Conservation (phyloP, 306 rosid species). For the Cucurbita argyrosperma region DNA sequence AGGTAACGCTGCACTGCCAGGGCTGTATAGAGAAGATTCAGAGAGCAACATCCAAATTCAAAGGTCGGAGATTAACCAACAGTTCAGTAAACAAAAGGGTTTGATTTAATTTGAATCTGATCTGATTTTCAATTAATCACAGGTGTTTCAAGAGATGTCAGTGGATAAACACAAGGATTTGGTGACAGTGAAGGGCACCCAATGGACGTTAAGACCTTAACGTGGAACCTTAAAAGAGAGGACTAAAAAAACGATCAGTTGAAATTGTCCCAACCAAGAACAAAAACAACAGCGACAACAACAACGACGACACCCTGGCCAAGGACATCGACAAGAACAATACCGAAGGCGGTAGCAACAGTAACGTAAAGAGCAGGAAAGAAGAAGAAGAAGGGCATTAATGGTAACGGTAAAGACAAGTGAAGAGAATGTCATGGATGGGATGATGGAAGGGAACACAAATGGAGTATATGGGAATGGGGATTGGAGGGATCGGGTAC, state of each 20-base stretch:
- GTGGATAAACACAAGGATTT: slow-evolving; percentile 43
- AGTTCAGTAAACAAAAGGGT: not conserved
- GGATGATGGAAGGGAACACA: slow-evolving; percentile 15
- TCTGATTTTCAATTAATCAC: not conserved
- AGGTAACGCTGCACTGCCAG: slow-evolving; percentile 48
- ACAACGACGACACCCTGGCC: not conserved
- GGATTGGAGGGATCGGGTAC: slow-evolving; percentile 4
- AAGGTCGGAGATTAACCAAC: slow-evolving; percentile 21
- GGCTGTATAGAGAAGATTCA: slow-evolving; percentile 48
- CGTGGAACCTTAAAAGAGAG: slow-evolving; percentile 22
- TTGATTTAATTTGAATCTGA: not conserved
- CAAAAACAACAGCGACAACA: not conserved
- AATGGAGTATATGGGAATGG: slow-evolving; percentile 13
- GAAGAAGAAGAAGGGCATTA: not conserved
- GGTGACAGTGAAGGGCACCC: slow-evolving; percentile 46
- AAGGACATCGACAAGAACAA: not conserved
- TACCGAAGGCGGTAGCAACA: not conserved
- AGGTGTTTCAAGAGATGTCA: slow-evolving; percentile 34
- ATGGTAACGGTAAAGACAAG: too few relatives aligned
- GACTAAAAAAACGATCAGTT: slow-evolving; percentile 38
- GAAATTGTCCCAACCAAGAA: slow-evolving; percentile 52
- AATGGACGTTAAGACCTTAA: slow-evolving; percentile 45
- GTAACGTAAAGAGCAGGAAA: not conserved
- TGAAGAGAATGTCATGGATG: slow-evolving; percentile 10
- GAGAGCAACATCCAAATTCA: slow-evolving; percentile 20